Evolutionary conservation across 352 stramenopile genomes (phyloP).

Genomic region (Phytopythium delawarense): DNA sequence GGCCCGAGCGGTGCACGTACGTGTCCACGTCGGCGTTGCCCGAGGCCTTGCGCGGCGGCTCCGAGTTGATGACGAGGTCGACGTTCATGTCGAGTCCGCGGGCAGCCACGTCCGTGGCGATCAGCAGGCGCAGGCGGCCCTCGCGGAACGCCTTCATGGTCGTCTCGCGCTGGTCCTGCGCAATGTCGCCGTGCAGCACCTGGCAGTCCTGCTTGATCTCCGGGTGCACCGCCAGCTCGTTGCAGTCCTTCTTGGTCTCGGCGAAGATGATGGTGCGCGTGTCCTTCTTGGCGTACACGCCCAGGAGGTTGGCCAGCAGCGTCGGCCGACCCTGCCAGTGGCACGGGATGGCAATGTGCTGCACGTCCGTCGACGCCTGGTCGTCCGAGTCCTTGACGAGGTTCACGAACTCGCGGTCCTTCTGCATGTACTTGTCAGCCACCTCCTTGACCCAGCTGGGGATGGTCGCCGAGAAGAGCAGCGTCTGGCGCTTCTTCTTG

Average conservation of each 20-base stretch:
- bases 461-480: conserved; percentile 94
- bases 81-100: conserved; percentile 97
- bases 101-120: conserved; percentile 96
- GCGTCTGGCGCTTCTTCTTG: conserved; percentile 65
- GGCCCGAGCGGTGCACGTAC: conserved; percentile 98
- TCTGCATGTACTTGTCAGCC: conserved; percentile 88
- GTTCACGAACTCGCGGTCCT: conserved; percentile 88
- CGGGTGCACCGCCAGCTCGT: conserved; percentile 88
- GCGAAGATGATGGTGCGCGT: conserved; percentile 93
- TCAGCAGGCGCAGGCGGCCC: conserved; percentile 92
- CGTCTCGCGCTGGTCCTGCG: conserved; percentile 95
- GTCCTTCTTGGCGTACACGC: conserved; percentile 86
- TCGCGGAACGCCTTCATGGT: conserved; percentile 97
- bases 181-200: conserved; percentile 97
- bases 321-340: conserved; percentile 87
- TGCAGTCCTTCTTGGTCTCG: conserved; percentile 94
- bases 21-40: conserved; percentile 93
- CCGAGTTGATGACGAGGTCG: conserved; percentile 96
- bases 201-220: conserved; percentile 86
- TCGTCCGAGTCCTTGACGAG: conserved; percentile 88
- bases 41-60: conserved; percentile 80
- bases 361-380: conserved; percentile 88
- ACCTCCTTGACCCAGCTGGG: conserved; percentile 91
- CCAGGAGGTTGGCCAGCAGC: conserved; percentile 68
- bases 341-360: conserved; percentile 92